A percentile compares a stretch with the other conserved stretches of the same genome.
Evolutionary conservation across 805 yeast genomes (phyloP).

Genomic region (Hanseniaspora opuntiae): DNA sequence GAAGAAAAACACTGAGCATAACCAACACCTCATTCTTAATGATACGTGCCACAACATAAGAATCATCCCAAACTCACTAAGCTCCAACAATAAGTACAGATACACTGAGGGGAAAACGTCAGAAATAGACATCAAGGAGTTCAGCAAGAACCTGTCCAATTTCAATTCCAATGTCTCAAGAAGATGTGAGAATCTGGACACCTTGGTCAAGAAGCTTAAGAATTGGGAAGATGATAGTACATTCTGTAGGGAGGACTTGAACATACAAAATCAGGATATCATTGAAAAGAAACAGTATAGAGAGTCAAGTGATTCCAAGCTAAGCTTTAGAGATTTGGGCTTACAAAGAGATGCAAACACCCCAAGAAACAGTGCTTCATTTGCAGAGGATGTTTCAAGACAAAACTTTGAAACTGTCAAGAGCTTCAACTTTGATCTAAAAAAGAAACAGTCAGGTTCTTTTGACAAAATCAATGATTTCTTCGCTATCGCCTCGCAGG

Average conservation of each 20-base stretch:
- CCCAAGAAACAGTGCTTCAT: background rate
- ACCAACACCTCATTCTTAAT: conserved; percentile 23
- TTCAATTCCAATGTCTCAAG: background rate
- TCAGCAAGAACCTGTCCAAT: conserved; percentile 11
- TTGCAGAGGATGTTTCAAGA: background rate
- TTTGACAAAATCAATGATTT: conserved; percentile 2
- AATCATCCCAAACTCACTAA: conserved; percentile 28
- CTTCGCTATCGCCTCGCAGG: background rate
- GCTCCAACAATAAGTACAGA: conserved; percentile 8
- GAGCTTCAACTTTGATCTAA: background rate
- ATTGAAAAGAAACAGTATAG: conserved; percentile 5
- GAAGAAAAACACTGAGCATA: conserved; percentile 29
- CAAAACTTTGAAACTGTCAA: background rate
- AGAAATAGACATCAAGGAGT: conserved; percentile 13
- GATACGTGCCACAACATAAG: conserved; percentile 28
- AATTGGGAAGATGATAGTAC: conserved; percentile 4
- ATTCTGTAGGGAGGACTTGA: background rate
- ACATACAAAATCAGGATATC: background rate
- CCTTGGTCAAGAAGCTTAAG: background rate
- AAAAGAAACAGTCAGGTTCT: background rate
- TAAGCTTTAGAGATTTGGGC: background rate
- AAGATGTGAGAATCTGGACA: background rate
- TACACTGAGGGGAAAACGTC: conserved; percentile 17
- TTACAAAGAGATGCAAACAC: background rate
- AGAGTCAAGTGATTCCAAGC: background rate